Conservation (phyloP, 2,329 filamentous ascomycete species). For the Huntiella bhutanensis region DNA sequence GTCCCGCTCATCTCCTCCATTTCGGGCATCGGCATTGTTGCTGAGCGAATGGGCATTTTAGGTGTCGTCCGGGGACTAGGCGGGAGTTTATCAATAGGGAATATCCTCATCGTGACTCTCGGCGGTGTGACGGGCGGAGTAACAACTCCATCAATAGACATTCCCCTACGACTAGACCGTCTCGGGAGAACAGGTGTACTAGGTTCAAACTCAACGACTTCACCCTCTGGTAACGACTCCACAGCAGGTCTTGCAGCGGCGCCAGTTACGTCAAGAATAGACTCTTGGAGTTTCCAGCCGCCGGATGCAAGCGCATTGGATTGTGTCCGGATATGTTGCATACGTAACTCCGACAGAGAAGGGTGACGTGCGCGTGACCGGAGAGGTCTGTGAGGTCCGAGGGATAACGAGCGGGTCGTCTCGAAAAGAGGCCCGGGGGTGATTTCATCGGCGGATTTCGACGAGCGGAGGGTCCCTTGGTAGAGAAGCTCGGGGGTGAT, state of each 20-base stretch:
- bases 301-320: constrained; percentile 4
- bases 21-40: neutral
- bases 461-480: neutral
- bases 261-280: constrained; percentile 9
- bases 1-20: neutral
- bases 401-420: constrained; percentile 5
- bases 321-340: constrained; percentile 5
- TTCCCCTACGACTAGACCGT: neutral
- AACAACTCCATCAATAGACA: too few species aligned
- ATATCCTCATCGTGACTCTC: neutral
- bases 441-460: neutral
- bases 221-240: constrained; percentile 5
- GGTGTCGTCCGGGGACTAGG: too few species aligned
- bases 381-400: neutral
- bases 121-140: too few species aligned
- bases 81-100: neutral
- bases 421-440: neutral
- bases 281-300: constrained; percentile 9
- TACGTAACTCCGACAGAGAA: neutral
- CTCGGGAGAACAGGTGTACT: neutral
- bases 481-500: neutral
- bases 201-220: constrained; percentile 4
- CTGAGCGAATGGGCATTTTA: neutral
- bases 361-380: neutral
- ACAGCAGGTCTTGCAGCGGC: constrained; percentile 4